Conservation (phyloP, 495 filamentous ascomycete species). For the Amphirosellinia nigrospora region DNA sequence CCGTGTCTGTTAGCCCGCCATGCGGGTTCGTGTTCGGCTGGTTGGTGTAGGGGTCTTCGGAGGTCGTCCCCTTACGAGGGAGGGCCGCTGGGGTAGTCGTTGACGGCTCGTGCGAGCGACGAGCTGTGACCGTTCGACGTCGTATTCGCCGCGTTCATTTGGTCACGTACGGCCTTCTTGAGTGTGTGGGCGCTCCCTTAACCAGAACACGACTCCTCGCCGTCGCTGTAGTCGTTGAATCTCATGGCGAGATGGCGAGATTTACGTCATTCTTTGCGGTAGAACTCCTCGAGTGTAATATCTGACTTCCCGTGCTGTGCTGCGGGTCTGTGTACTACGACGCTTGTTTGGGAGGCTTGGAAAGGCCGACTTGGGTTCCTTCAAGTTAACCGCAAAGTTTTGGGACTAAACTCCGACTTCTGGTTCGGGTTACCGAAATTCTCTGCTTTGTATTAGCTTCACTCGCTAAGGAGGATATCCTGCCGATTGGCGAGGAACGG, state of each 20-base stretch:
- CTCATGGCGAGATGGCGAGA: background rate
- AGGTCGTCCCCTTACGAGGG: too few species aligned
- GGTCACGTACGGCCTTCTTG: too few species aligned
- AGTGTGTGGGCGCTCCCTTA: background rate
- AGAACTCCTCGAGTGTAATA: background rate
- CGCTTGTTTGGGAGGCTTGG: slow-evolving; percentile 22
- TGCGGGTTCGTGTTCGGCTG: too few species aligned
- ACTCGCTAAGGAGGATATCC: background rate
- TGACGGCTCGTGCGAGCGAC: too few species aligned
- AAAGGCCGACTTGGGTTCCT: slow-evolving; percentile 21
- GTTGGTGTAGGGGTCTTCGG: too few species aligned
- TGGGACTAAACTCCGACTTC: slow-evolving; percentile 20
- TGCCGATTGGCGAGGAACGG: background rate
- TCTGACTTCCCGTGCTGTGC: slow-evolving; percentile 12
- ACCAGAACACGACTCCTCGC: background rate
- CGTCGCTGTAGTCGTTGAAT: background rate
- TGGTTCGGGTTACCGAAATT: background rate
- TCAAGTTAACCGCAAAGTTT: slow-evolving; percentile 21
- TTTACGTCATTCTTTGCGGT: background rate
- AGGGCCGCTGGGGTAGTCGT: too few species aligned
- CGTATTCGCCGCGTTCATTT: too few species aligned
- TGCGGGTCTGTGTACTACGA: slow-evolving; percentile 20
- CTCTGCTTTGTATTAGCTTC: background rate
- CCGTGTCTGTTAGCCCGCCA: background rate
- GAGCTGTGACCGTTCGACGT: too few species aligned